These are phyloP conservation scores for Aspergillus ochraceoroseus DNA, from an alignment of 2,329 filamentous ascomycete species.

Conservation along the genomic window DNA sequence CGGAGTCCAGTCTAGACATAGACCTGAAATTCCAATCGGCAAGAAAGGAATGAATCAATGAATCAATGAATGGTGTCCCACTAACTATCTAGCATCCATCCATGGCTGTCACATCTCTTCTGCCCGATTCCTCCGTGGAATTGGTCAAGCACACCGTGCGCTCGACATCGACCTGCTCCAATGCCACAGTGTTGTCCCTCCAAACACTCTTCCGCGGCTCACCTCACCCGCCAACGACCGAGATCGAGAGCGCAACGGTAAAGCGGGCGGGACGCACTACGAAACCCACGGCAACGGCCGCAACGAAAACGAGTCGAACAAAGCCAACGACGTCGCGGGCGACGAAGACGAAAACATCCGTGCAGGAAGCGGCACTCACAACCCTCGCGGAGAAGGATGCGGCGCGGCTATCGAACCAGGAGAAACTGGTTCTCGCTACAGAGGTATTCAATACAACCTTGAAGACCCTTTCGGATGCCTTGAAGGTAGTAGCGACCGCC, in stretches of 20 bases:
- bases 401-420: conserved; percentile 32
- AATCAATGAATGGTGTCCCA: too few species aligned
- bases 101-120: conserved; percentile 35
- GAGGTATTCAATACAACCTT: conserved; percentile 46
- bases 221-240: conserved; percentile 20
- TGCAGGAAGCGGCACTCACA: conserved; percentile 27
- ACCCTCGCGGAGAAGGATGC: conserved; percentile 25
- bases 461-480: conserved; percentile 41
- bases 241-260: conserved; percentile 20
- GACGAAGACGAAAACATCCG: conserved; percentile 24
- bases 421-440: conserved; percentile 43
- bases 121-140: conserved; percentile 31
- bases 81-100: conserved; percentile 19
- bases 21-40: neutral
- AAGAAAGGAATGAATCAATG: too few species aligned
- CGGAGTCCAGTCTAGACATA: neutral
- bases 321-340: conserved; percentile 26
- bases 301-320: conserved; percentile 22
- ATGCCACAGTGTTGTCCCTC: conserved; percentile 38
- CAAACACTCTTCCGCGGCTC: conserved; percentile 37
- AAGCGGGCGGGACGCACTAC: conserved; percentile 25
- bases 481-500: conserved; percentile 22
- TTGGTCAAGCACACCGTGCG: conserved; percentile 54
- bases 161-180: conserved; percentile 52
- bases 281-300: conserved; percentile 21